Evolutionary conservation across 2,329 filamentous ascomycete species (phyloP).

Genomic region (Macrophomina pseudophaseolina): DNA sequence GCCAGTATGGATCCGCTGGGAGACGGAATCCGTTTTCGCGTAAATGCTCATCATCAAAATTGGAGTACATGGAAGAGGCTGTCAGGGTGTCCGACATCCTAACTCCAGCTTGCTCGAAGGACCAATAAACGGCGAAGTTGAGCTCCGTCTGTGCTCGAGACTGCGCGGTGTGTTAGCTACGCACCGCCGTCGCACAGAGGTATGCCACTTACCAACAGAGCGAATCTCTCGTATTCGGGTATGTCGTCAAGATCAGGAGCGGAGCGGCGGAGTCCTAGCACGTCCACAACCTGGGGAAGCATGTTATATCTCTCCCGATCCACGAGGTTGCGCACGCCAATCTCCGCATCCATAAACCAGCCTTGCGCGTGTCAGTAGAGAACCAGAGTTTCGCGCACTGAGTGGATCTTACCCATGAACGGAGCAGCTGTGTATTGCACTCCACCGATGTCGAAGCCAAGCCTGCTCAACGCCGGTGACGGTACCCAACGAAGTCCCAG

Average conservation of each 20-base stretch:
- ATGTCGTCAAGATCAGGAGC: constrained; percentile 31
- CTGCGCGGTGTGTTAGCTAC: not conserved
- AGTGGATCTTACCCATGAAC: constrained; percentile 29
- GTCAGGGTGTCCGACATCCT: constrained; percentile 36
- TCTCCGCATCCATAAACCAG: constrained; percentile 42
- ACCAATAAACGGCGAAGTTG: constrained; percentile 36
- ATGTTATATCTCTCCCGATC: constrained; percentile 36
- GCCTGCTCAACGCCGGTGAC: constrained; percentile 34
- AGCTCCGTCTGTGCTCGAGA: constrained; percentile 36
- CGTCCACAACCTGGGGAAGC: constrained; percentile 32
- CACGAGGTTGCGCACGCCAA: constrained; percentile 37
- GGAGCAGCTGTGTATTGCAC: constrained; percentile 36
- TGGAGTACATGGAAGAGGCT: constrained; percentile 34
- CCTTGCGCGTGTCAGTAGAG: constrained; percentile 17
- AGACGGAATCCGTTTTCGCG: constrained; percentile 33
- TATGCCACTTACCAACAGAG: constrained; percentile 11
- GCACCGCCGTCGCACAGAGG: not conserved
- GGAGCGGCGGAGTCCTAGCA: constrained; percentile 28
- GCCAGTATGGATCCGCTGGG: constrained; percentile 36
- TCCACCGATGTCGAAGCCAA: constrained; percentile 39
- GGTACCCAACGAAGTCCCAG: constrained; percentile 36
- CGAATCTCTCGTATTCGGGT: constrained; percentile 33
- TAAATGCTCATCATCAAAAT: constrained; percentile 35
- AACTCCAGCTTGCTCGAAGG: constrained; percentile 32
- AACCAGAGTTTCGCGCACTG: no score